Evolutionary conservation across 148 eudicot genomes (phyloP).

Genomic region (Gaultheria prostrata): DNA sequence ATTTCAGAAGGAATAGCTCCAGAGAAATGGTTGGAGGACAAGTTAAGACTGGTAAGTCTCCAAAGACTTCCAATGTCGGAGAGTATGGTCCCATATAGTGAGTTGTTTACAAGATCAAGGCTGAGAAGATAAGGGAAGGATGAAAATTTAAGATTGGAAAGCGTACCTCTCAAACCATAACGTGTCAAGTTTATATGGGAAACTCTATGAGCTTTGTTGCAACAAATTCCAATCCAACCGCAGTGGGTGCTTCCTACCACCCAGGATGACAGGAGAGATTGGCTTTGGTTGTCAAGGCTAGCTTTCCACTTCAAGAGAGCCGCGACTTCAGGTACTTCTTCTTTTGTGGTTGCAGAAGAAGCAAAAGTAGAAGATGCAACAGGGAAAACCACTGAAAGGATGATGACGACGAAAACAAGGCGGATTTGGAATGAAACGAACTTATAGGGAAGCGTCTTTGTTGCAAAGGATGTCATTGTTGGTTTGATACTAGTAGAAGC

Average conservation of each 20-base stretch:
- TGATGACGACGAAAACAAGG: neutral
- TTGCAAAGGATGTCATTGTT: neutral
- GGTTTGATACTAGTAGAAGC: neutral
- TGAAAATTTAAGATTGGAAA: neutral
- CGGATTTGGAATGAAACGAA: neutral
- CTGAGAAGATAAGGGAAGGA: neutral
- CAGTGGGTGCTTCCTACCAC: constrained; percentile 1
- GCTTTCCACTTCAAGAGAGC: neutral
- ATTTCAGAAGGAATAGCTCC: neutral
- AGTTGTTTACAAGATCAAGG: neutral
- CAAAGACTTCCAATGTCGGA: neutral
- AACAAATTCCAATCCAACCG: constrained; percentile 7
- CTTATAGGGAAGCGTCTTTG: neutral
- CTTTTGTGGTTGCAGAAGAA: neutral
- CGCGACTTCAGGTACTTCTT: neutral
- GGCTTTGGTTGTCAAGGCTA: neutral
- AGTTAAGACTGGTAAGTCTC: neutral
- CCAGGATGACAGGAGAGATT: neutral
- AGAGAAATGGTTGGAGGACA: neutral
- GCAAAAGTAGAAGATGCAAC: neutral
- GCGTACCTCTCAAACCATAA: neutral
- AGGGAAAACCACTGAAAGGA: neutral
- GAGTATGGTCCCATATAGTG: constrained; percentile 7
- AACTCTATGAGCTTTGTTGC: neutral
- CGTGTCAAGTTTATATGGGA: neutral